Conservation (phyloP, 2,329 filamentous ascomycete genomes). For the Polytolypa hystricis region DNA sequence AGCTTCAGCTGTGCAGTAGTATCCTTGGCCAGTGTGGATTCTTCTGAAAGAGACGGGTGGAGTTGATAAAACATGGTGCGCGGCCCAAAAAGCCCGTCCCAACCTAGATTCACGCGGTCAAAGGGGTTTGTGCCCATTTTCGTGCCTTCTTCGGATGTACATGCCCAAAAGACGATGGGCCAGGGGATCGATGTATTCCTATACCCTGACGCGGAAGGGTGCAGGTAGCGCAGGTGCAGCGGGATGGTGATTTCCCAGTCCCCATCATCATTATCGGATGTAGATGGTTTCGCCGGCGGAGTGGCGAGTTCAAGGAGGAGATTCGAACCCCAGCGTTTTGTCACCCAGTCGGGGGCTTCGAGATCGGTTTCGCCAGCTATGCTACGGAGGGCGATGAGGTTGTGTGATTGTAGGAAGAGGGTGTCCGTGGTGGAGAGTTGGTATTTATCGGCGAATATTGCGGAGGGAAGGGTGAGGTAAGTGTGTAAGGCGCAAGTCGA, state of each 20-base stretch:
- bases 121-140: slow-evolving; percentile 73
- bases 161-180: slow-evolving; percentile 86
- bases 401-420: slow-evolving; percentile 70
- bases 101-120: slow-evolving; percentile 72
- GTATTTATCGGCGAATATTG: slow-evolving; percentile 78
- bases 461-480: slow-evolving; percentile 70
- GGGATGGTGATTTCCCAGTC: slow-evolving; percentile 47
- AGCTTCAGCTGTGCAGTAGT: slow-evolving; percentile 24
- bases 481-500: slow-evolving; percentile 62
- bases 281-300: slow-evolving; percentile 26
- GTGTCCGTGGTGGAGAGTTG: slow-evolving; percentile 51
- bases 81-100: slow-evolving; percentile 66
- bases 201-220: slow-evolving; percentile 48
- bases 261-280: slow-evolving; percentile 7
- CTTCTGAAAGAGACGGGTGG: slow-evolving; percentile 38
- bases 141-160: slow-evolving; percentile 40
- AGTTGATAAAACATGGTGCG: slow-evolving; percentile 77
- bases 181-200: slow-evolving; percentile 55
- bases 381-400: slow-evolving; percentile 57
- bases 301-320: slow-evolving; percentile 63
- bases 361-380: slow-evolving; percentile 72
- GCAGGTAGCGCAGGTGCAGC: slow-evolving; percentile 73
- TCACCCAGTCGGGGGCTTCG: slow-evolving; percentile 76
- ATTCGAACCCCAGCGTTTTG: slow-evolving; percentile 65
- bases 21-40: too few species aligned